Evolutionary conservation across 805 yeast genomes (phyloP).

Genomic region (Candida ovalis): DNA sequence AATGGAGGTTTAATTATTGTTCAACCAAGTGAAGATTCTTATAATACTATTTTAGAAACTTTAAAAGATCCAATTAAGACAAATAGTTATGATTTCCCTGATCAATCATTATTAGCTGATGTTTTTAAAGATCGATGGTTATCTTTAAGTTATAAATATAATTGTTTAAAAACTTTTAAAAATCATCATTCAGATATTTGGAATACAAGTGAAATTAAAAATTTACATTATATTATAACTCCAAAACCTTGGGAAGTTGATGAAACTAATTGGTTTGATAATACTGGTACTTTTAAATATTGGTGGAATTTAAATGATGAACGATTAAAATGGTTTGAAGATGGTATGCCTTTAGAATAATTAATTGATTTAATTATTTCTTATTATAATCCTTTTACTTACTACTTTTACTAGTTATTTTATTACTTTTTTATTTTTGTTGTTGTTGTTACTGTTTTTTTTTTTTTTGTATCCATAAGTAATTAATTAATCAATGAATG

Average conservation of each 20-base stretch:
- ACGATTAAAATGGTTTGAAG: slow-evolving; percentile 17
- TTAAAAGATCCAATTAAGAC: slow-evolving; percentile 37
- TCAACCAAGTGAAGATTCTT: slow-evolving; percentile 36
- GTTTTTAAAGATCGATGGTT: slow-evolving; percentile 50
- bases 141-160: slow-evolving; percentile 49
- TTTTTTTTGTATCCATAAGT: too few relatives aligned
- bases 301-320: slow-evolving; percentile 49
- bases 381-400: too few relatives aligned
- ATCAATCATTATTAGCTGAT: slow-evolving; percentile 53
- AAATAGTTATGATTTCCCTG: slow-evolving; percentile 49
- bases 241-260: slow-evolving; percentile 60
- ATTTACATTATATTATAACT: slow-evolving; percentile 51
- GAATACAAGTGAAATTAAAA: slow-evolving; percentile 46
- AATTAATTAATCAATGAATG: too few relatives aligned
- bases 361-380: not conserved
- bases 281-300: slow-evolving; percentile 42
- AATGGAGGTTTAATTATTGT: slow-evolving; percentile 59
- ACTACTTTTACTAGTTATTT: too few relatives aligned
- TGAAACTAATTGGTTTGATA: slow-evolving; percentile 31
- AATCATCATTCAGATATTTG: slow-evolving; percentile 44
- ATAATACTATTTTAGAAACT: slow-evolving; percentile 38
- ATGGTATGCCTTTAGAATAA: not conserved
- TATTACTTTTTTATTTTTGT: too few relatives aligned
- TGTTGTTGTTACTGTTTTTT: too few relatives aligned
- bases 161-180: slow-evolving; percentile 51